Evolutionary conservation across 192 early-diverging fungal species (phyloP), one percentile per base, ranked within the genome.

Genomic region (Globomyces pollinis-pini): DNA sequence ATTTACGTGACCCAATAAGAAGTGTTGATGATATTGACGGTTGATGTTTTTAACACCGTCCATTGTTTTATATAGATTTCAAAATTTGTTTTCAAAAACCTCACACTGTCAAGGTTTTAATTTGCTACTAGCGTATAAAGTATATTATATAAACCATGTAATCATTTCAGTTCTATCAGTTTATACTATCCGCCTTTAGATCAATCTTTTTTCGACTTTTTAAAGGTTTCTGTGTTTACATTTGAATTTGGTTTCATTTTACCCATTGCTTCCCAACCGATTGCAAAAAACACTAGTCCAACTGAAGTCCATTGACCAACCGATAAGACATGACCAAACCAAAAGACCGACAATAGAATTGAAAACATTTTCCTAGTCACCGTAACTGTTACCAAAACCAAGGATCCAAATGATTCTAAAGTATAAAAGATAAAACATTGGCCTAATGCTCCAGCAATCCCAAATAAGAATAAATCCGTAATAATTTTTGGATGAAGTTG

Each of bases 351-450:
- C 32, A 99, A 71, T 52, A 99, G 63, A 65, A 99, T 93, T 0
- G 91, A 92, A 54, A 96, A 88, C 66, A 99, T 88, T 69, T 99
- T 99, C 45, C 96, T 79, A 0, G 93, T 95, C 23, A 99, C 93
- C 0, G 90, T 99, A 32, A 96, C 85, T 4, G 89, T 96, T n/a
- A 93, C 91, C 31, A 96, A 69, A 8, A 81, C 80, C 26, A 99
- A 71, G 41, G 89, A 88, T 7, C 94, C 96, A 70, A 91, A 97
- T 6, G 77, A 76, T 42, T 90, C 86, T 21, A 99, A 83, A 32
- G 89, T 91, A 73, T 91, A 90, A 72, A 93, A 99, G 51, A 99
- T 93, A 73, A 99, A 97, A 75, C 89, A 89, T 72, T 99, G 96
- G n/a, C 96, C 96, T 11, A 97, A 36, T 5, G 93, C 90, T 11